These are phyloP conservation scores for Trametes meyenii DNA, from an alignment of 768 basidiomycete genomes.

Conservation along the genomic window DNA sequence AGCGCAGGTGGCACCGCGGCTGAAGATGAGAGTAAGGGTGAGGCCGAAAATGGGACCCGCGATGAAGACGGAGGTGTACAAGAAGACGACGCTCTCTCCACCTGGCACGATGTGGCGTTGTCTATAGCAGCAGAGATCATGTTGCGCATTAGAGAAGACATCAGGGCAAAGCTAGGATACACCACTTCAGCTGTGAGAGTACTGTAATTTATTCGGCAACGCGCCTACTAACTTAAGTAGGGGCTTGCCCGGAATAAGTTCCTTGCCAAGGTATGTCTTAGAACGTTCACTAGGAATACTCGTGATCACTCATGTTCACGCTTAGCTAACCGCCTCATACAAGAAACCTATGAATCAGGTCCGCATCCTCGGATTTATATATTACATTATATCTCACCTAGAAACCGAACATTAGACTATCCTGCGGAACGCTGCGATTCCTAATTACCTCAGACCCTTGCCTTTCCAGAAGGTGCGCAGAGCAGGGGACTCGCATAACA, in stretches of 20 bases:
- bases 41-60: background rate
- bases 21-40: background rate
- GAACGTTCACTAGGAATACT: constrained; percentile 64
- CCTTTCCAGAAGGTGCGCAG: constrained; percentile 56
- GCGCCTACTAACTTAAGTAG: constrained; percentile 38
- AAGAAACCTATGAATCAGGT: constrained; percentile 91
- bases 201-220: background rate
- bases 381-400: background rate
- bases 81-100: constrained; percentile 42
- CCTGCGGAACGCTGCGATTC: constrained; percentile 79
- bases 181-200: constrained; percentile 86
- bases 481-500: background rate
- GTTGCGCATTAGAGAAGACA: constrained; percentile 67
- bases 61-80: constrained; percentile 1
- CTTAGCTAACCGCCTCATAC: constrained; percentile 84
- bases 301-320: background rate
- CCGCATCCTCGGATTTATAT: constrained; percentile 7
- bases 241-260: constrained; percentile 94
- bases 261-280: constrained; percentile 74
- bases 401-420: constrained; percentile 60
- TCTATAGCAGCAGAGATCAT: constrained; percentile 89
- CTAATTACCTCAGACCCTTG: constrained; percentile 81
- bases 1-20: background rate
- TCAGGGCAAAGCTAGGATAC: constrained; percentile 77
- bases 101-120: constrained; percentile 94